These are phyloP conservation scores for Staphylotrichum tortipilum DNA, from an alignment of 495 filamentous ascomycete species.

Conservation along the genomic window DNA sequence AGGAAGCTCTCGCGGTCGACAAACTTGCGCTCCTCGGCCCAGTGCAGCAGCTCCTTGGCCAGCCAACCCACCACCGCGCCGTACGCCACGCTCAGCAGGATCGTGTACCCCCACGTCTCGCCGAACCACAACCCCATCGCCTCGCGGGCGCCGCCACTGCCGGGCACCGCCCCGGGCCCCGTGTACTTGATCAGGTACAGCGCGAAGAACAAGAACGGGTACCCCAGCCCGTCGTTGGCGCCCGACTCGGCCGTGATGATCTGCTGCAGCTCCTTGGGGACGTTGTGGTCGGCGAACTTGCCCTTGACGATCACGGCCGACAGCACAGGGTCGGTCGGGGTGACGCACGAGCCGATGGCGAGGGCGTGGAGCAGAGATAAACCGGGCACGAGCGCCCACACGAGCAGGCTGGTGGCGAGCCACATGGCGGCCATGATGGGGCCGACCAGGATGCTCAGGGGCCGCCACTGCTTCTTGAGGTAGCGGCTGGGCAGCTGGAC, in stretches of 20 bases:
- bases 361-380: slow-evolving; percentile 69
- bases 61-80: slow-evolving; percentile 71
- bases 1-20: slow-evolving; percentile 88
- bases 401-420: slow-evolving; percentile 66
- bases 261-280: slow-evolving; percentile 70
- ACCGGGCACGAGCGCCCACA: slow-evolving; percentile 71
- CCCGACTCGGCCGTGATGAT: slow-evolving; percentile 89
- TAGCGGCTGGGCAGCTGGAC: slow-evolving; percentile 88
- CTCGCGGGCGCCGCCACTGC: slow-evolving; percentile 48
- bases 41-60: slow-evolving; percentile 72
- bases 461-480: slow-evolving; percentile 70
- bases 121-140: slow-evolving; percentile 79
- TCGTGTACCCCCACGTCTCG: slow-evolving; percentile 79
- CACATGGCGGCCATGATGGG: slow-evolving; percentile 88
- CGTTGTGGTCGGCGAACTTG: slow-evolving; percentile 84
- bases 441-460: slow-evolving; percentile 65
- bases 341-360: slow-evolving; percentile 73
- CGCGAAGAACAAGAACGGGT: slow-evolving; percentile 80
- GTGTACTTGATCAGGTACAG: slow-evolving; percentile 76
- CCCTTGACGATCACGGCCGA: slow-evolving; percentile 90
- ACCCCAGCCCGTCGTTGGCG: slow-evolving; percentile 89
- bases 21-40: slow-evolving; percentile 71
- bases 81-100: slow-evolving; percentile 70
- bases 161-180: slow-evolving; percentile 40
- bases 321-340: slow-evolving; percentile 84